Base-by-base conservation (phyloP, 75 land plant genomes). In the Selaginella moellendorffii region DNA sequence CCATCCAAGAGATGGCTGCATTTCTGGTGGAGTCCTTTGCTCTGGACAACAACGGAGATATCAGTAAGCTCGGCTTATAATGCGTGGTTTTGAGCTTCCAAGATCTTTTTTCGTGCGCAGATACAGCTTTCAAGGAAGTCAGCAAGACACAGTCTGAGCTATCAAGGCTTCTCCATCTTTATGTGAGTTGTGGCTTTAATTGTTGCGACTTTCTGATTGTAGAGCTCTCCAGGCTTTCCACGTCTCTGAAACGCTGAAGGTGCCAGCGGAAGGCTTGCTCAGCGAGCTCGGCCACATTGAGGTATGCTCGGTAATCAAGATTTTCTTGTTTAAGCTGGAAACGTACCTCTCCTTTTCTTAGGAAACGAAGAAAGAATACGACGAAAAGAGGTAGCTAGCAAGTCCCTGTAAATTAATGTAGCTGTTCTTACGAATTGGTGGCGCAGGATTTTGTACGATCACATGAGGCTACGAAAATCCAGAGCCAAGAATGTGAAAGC, bases 401-500 rank as follows among this genome's bases (percentile, higher is more conserved):
- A 30, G 30, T 27, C 52, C 25, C 27, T 0, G 53, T 26, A 23
- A 23, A 54, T 22, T n/a, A n/a, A 27, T 19, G 2, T 27, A 28
- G 9, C 27, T 22, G 53, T 2, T 27, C 18, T 27, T 29, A 24
- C 0, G 8, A 0, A 1, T 36, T 24, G 23, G 2, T 27, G 26
- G 63, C 24, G 17, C 81, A 86, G 90, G 74, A 65, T 67, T 5
- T 30, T 69, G 22, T 81, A 63, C 67, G 81, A 86, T 19, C 42
- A 70, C 63, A 65, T 79, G 75, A 19, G 70, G 72, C 74, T 62
- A 9, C 82, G 73, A 42, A 87, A 81, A 68, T 76, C 73, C 23
- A 73, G 60, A 52, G 76, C 77, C 10, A 84, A 68, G 65, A 51
- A 52, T 72, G 72, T 72, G 17, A 84, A 72, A 70, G 86, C 80